These are phyloP conservation scores for Epichloe gansuensis DNA, from an alignment of 2,329 filamentous ascomycete species.

Conservation along the genomic window DNA sequence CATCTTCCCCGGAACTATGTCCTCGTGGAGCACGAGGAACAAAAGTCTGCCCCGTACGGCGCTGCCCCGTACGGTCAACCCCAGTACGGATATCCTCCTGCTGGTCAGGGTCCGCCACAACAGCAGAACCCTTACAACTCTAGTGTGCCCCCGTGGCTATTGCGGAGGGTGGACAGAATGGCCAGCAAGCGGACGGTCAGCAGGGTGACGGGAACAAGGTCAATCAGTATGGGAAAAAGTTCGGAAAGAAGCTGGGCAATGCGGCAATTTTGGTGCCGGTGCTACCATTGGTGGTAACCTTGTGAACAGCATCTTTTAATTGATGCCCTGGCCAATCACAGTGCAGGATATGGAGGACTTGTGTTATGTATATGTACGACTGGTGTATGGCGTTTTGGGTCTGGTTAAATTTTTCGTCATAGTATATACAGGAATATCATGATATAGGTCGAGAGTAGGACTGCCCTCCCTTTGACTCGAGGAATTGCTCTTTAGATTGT, in stretches of 20 bases:
- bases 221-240: conserved; percentile 75
- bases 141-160: conserved; percentile 67
- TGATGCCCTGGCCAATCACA: background rate
- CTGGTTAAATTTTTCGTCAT: background rate
- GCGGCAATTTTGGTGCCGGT: conserved; percentile 78
- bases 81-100: conserved; percentile 16
- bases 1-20: conserved; percentile 93
- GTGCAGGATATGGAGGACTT: background rate
- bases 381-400: background rate
- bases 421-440: background rate
- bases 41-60: conserved; percentile 18
- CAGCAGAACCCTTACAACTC: conserved; percentile 53
- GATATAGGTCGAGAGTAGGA: background rate
- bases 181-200: conserved; percentile 21
- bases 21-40: conserved; percentile 51
- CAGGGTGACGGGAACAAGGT: conserved; percentile 45
- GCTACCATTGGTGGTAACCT: conserved; percentile 83
- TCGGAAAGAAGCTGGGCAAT: conserved; percentile 81
- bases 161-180: conserved; percentile 38
- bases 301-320: conserved; percentile 79
- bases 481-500: background rate
- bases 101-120: conserved; percentile 24
- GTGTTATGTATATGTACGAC: background rate
- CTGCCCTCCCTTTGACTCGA: too few species aligned
- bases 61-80: conserved; percentile 29